Percentiles rank a stretch among this genome's conserved stretches.
phyloP scores from a whole-genome alignment of 495 filamentous ascomycete species.

The Echria macrotheca region DNA sequence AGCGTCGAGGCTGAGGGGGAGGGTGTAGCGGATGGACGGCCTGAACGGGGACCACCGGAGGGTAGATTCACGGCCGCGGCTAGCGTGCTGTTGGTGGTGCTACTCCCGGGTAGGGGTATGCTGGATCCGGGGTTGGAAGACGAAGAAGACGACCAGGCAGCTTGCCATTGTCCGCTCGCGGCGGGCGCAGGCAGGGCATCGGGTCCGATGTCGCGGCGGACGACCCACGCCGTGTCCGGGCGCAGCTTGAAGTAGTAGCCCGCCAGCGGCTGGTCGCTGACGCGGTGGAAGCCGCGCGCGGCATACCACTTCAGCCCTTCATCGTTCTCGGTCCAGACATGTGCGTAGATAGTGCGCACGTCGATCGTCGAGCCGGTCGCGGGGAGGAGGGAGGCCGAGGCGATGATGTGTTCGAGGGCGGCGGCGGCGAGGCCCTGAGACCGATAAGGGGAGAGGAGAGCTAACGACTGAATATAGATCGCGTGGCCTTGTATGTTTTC shows the following conservation, averaged over 20 bases:
- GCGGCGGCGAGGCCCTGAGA: constrained; percentile 70
- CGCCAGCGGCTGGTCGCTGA: constrained; percentile 47
- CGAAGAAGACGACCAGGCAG: background rate
- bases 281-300: constrained; percentile 65
- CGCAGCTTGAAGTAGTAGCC: constrained; percentile 83
- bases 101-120: too few relatives aligned
- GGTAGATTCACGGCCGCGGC: constrained; percentile 32
- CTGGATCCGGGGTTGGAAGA: background rate
- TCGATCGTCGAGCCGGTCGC: constrained; percentile 38
- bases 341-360: constrained; percentile 62
- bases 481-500: too few relatives aligned
- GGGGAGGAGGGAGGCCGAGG: constrained; percentile 30
- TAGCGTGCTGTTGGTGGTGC: constrained; percentile 1
- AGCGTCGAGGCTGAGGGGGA: constrained; percentile 21
- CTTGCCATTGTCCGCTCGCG: background rate
- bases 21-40: constrained; percentile 12
- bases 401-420: constrained; percentile 56
- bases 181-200: background rate
- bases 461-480: constrained; percentile 87
- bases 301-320: constrained; percentile 85
- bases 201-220: constrained; percentile 43
- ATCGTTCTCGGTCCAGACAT: constrained; percentile 90
- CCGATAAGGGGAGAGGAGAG: constrained; percentile 77
- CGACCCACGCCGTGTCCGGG: constrained; percentile 73
- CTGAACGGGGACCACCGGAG: constrained; percentile 4